Base-by-base conservation (phyloP, 176 grass and related monocot genomes). In the Saccharum spontaneum region DNA sequence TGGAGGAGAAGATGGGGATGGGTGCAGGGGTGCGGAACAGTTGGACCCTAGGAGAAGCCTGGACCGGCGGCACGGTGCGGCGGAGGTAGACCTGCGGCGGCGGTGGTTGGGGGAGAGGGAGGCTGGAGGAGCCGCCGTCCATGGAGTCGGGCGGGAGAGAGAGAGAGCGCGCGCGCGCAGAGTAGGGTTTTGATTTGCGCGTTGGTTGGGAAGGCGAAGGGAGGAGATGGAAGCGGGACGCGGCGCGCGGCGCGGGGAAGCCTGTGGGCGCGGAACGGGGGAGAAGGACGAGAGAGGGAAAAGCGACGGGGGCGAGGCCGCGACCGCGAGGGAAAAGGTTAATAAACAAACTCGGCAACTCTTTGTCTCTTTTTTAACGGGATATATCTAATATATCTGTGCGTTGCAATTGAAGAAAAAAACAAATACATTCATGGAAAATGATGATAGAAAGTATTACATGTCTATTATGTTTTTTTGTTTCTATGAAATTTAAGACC, bases 71-170 rank as follows among this genome's bases (percentile, higher is more conserved):
- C 44, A 59, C 55, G 87, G 86, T 24, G 78, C 82, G 73, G 69
- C 71, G 87, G 13, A 84, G 78, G 92, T 86, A 87, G 61, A 75
- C 89, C 75, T 83, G 84, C 68, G 60, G 62, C 69, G 84, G 49
- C 59, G 78, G 69, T 57, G 68, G 71, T 5, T 67, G 34, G 0
- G 66, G 66, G 5, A 74, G 59, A 0, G 88, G 84, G 16, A 83
- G 48, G 89, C 75, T 83, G 8, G 88, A 59, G 10, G 88, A 90
- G 48, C 74, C 74, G 48, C 84, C 80, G 80, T 90, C 89, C 89
- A 90, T 90, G 68, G 82, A 18, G 50, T 0, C 3, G 9, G 16
- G 41, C 26, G 30, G 8, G 1, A 15, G 17, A 1, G 78, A 10
- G 86, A 10, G 61, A 28, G 61, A 3, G 57, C 4, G 67, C 0